Evolutionary conservation across 2,329 filamentous ascomycete genomes (phyloP).

Genomic region (Alternaria consortialis): DNA sequence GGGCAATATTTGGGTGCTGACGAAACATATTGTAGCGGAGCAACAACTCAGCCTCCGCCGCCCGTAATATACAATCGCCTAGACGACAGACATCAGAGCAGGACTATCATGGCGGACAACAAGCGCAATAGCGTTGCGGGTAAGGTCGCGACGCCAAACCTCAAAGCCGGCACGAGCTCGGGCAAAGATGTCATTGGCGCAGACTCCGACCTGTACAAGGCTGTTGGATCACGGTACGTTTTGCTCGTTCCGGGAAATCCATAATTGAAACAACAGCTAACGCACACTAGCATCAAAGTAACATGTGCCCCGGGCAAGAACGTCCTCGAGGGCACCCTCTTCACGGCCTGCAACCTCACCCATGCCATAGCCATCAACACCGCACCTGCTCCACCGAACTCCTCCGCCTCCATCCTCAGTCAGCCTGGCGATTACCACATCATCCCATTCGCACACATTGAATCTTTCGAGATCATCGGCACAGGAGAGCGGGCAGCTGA

Average conservation of each 20-base stretch:
- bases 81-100: conserved; percentile 54
- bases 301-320: conserved; percentile 62
- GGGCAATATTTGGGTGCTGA: conserved; percentile 22
- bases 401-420: conserved; percentile 51
- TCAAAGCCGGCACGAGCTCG: conserved; percentile 54
- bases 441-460: conserved; percentile 67
- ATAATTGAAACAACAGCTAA: conserved; percentile 18
- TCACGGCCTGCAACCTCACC: conserved; percentile 68
- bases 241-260: background rate
- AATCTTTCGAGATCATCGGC: conserved; percentile 64
- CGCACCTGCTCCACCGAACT: conserved; percentile 55
- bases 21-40: conserved; percentile 17
- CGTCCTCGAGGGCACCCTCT: conserved; percentile 68
- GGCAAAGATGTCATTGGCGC: conserved; percentile 58
- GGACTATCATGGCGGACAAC: conserved; percentile 65
- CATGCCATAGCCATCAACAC: conserved; percentile 70
- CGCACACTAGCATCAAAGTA: conserved; percentile 62
- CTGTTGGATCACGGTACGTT: conserved; percentile 68
- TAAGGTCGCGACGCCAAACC: conserved; percentile 61
- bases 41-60: conserved; percentile 13
- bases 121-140: conserved; percentile 65
- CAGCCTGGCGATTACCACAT: conserved; percentile 66
- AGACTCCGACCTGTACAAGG: conserved; percentile 65
- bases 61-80: conserved; percentile 49
- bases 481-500: conserved; percentile 46